phyloP scores from a whole-genome alignment of 805 yeast genomes.

The Maudiozyma bulderi region DNA sequence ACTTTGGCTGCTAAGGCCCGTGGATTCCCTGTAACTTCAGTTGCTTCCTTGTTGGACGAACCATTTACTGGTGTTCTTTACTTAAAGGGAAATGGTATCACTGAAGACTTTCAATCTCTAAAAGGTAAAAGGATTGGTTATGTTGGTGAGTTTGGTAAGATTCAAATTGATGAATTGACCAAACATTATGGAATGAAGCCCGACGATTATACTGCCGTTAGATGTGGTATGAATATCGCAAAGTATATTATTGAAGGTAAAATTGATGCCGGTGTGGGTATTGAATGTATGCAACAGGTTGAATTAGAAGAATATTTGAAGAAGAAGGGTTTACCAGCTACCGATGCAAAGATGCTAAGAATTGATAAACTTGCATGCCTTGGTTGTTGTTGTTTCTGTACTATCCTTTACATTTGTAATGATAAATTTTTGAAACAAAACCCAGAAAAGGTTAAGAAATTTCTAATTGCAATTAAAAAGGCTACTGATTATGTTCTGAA shows the following conservation, averaged over 20 bases:
- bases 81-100: constrained; percentile 41
- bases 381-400: constrained; percentile 53
- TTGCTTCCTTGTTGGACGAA: constrained; percentile 46
- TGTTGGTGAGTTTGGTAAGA: constrained; percentile 52
- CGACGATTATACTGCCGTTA: constrained; percentile 45
- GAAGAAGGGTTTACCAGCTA: constrained; percentile 33
- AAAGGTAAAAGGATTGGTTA: constrained; percentile 47
- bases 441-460: constrained; percentile 37
- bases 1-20: constrained; percentile 52
- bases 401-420: constrained; percentile 44
- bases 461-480: constrained; percentile 40
- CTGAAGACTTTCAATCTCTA: constrained; percentile 41
- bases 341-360: constrained; percentile 46
- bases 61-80: constrained; percentile 50
- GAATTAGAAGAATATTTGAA: constrained; percentile 43
- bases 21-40: constrained; percentile 47
- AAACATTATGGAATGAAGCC: constrained; percentile 49
- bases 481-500: constrained; percentile 41
- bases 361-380: constrained; percentile 46
- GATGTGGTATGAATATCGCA: constrained; percentile 54
- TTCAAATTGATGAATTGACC: constrained; percentile 47
- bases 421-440: constrained; percentile 39
- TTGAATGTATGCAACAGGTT: constrained; percentile 51
- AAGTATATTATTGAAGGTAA: constrained; percentile 45
- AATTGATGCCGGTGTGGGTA: constrained; percentile 50